phyloP scores from a whole-genome alignment of 164 flowering plant species.

The Tetracentron sinense region DNA sequence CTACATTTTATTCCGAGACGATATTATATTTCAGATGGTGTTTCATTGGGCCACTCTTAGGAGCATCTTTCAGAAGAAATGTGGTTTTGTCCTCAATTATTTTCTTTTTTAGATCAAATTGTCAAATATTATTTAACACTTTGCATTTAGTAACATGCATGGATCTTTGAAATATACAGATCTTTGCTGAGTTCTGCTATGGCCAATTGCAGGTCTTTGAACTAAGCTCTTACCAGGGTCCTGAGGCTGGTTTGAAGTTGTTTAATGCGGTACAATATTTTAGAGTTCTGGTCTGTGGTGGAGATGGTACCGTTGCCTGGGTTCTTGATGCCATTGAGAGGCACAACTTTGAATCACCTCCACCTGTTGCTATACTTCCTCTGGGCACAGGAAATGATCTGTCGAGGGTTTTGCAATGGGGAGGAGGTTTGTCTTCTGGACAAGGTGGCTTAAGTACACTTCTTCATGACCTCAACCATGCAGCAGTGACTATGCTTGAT shows the following conservation, averaged over 20 bases:
- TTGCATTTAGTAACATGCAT: not conserved
- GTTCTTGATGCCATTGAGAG: conserved; percentile 76
- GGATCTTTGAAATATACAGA: not conserved
- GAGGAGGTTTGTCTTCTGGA: conserved; percentile 61
- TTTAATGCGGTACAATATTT: conserved; percentile 50
- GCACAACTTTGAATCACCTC: conserved; percentile 74
- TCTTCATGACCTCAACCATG: conserved; percentile 55
- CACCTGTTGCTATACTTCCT: conserved; percentile 79
- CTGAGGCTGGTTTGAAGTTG: conserved; percentile 60
- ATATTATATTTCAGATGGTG: not conserved
- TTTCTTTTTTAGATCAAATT: not conserved
- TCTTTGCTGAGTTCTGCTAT: conserved; percentile 3
- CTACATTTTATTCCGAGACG: not conserved
- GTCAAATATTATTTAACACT: not conserved
- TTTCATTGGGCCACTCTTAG: not conserved
- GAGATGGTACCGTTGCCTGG: conserved; percentile 90
- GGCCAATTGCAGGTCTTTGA: conserved; percentile 55
- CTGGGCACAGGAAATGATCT: conserved; percentile 82
- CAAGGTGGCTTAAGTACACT: conserved; percentile 56
- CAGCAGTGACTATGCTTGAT: conserved; percentile 76
- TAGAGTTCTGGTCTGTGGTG: conserved; percentile 79
- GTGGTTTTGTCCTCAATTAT: not conserved
- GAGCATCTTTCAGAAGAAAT: not conserved
- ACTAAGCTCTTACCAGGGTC: conserved; percentile 55
- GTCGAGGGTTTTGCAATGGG: conserved; percentile 74